Evolutionary conservation across 2,329 filamentous ascomycete genomes (phyloP).

Genomic region (Ophiostoma perfectum): DNA sequence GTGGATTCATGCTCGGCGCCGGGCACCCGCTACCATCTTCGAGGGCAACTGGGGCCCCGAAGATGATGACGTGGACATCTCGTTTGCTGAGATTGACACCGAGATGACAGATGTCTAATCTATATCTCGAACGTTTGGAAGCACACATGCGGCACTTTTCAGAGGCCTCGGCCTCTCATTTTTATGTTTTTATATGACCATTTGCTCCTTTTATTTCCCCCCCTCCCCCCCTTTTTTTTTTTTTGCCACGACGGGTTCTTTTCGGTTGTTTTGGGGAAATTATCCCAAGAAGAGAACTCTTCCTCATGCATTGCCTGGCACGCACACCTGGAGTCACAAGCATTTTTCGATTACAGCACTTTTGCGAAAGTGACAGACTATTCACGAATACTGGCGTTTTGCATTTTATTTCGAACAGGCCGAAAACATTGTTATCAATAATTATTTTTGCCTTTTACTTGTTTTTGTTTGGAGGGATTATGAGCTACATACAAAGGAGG

Average conservation of each 20-base stretch:
- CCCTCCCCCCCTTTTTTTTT: slow-evolving; percentile 1
- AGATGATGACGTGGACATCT: slow-evolving; percentile 32
- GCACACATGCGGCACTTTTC: not conserved
- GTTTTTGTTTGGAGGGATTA: not conserved
- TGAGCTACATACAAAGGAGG: not conserved
- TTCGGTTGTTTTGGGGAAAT: not conserved
- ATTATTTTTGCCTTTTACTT: slow-evolving; percentile 1
- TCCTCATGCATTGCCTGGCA: slow-evolving; percentile 17
- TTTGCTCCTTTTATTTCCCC: not conserved
- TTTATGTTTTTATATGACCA: not conserved
- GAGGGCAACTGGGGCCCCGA: slow-evolving; percentile 93
- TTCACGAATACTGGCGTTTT: slow-evolving; percentile 13
- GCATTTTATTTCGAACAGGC: not conserved
- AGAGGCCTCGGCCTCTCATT: not conserved
- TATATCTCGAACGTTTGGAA: not conserved
- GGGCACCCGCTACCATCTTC: slow-evolving; percentile 87
- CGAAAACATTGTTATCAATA: not conserved
- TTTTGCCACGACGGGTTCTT: not conserved
- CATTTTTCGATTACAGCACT: slow-evolving; percentile 21
- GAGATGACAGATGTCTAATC: slow-evolving; percentile 55
- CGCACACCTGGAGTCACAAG: slow-evolving; percentile 21
- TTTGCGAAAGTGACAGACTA: slow-evolving; percentile 17
- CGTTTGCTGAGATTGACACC: slow-evolving; percentile 39
- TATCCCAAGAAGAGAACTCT: not conserved
- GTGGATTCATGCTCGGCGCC: slow-evolving; percentile 73